These are phyloP conservation scores for Trypanosoma brucei DNA, from an alignment of 208 protist species.

Conservation along the genomic window DNA sequence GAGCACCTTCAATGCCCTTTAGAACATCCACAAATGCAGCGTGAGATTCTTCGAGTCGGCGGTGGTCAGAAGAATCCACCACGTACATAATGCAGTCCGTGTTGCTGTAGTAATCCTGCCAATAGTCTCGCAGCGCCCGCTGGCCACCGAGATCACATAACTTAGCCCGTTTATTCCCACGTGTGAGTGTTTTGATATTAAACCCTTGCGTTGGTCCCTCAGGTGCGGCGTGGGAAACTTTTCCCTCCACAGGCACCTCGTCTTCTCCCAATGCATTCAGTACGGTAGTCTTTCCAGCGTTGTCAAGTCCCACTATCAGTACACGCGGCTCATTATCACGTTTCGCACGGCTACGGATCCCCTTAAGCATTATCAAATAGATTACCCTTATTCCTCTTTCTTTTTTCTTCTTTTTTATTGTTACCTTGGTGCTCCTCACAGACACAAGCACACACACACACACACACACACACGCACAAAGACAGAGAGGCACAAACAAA, in stretches of 20 bases:
- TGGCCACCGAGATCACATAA: constrained; percentile 99
- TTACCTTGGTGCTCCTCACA: background rate
- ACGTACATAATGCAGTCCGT: constrained; percentile 97
- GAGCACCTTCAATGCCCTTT: constrained; percentile 92
- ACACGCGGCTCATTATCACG: constrained; percentile 91
- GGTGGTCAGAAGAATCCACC: constrained; percentile 92
- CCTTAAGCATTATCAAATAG: constrained; percentile 56
- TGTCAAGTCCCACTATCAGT: constrained; percentile 94
- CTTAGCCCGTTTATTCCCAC: constrained; percentile 93
- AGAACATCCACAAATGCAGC: constrained; percentile 93
- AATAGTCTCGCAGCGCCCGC: constrained; percentile 96
- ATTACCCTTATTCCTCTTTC: constrained; percentile 1
- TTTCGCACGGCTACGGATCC: constrained; percentile 87
- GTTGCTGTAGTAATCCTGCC: constrained; percentile 97
- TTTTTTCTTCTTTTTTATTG: constrained; percentile 2
- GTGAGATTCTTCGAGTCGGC: constrained; percentile 88
- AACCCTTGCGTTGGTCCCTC: constrained; percentile 99
- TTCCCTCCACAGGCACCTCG: constrained; percentile 35
- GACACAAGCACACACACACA: background rate
- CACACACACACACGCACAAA: no score
- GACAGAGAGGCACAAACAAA: no score
- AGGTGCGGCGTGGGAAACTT: constrained; percentile 64
- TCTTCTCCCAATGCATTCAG: constrained; percentile 89
- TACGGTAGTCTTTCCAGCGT: constrained; percentile 96
- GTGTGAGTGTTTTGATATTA: constrained; percentile 97